Evolutionary conservation across 495 filamentous ascomycete species (phyloP).

Genomic region (Penicillium lagena): DNA sequence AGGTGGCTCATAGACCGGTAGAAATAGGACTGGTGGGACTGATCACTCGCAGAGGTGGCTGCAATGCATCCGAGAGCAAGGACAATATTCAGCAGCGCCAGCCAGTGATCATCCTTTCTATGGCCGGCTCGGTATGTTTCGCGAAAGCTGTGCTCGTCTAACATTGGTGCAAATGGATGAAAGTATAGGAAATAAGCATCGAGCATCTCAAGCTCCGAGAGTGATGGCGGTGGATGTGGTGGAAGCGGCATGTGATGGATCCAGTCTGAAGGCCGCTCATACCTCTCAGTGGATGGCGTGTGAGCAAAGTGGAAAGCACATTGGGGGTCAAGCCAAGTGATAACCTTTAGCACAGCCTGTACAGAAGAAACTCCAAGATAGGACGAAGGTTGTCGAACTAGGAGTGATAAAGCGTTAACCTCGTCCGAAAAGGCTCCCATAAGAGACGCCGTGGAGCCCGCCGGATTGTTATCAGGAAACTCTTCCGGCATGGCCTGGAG

Average conservation of each 20-base stretch:
- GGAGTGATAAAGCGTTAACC: constrained; percentile 61
- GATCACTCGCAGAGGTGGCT: constrained; percentile 61
- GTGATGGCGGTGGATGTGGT: no score
- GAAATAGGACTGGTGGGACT: constrained; percentile 64
- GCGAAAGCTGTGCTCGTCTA: constrained; percentile 64
- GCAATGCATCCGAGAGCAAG: constrained; percentile 67
- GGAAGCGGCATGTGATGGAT: no score
- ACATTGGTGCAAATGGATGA: constrained; percentile 61
- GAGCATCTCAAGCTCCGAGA: constrained; percentile 34
- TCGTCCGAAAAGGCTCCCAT: constrained; percentile 42
- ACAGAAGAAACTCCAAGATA: constrained; percentile 66
- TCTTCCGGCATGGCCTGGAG: constrained; percentile 14
- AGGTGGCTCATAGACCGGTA: constrained; percentile 60
- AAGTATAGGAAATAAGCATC: constrained; percentile 66
- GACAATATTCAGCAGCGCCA: constrained; percentile 66
- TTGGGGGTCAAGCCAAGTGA: constrained; percentile 37
- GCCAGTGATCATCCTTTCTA: constrained; percentile 57
- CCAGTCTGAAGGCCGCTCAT: no score
- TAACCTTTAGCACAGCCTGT: constrained; percentile 40
- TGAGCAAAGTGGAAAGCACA: constrained; percentile 31
- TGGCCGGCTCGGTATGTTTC: constrained; percentile 42
- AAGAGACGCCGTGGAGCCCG: no score
- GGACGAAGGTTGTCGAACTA: constrained; percentile 44
- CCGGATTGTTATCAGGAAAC: background rate
- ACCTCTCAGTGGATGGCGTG: no score